Percentiles rank a stretch among this genome's conserved stretches.
Evolutionary conservation across 768 basidiomycete species (phyloP).

Genomic region (Lanmaoa pseudosensibilis): DNA sequence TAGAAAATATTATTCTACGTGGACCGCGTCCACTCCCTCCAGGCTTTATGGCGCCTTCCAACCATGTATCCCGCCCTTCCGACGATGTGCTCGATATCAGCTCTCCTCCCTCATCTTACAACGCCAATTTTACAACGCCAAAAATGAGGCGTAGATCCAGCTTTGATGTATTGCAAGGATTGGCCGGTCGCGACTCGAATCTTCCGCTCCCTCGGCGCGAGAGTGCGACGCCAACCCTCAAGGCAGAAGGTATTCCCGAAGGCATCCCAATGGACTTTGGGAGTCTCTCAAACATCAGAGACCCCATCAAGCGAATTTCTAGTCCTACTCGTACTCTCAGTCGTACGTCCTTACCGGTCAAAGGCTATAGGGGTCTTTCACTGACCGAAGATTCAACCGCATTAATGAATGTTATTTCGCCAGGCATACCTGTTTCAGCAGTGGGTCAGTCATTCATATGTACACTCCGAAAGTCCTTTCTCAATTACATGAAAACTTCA

Average conservation of each 20-base stretch:
- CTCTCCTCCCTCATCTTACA: slow-evolving; percentile 34
- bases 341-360: slow-evolving; percentile 52
- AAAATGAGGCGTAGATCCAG: slow-evolving; percentile 65
- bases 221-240: slow-evolving; percentile 34
- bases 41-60: slow-evolving; percentile 40
- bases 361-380: slow-evolving; percentile 23
- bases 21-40: slow-evolving; percentile 61
- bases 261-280: slow-evolving; percentile 67
- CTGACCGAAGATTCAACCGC: slow-evolving; percentile 19
- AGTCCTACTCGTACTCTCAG: slow-evolving; percentile 80
- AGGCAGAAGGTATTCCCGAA: slow-evolving; percentile 64
- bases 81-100: slow-evolving; percentile 36
- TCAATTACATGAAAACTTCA: slow-evolving; percentile 12
- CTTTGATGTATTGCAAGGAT: slow-evolving; percentile 65
- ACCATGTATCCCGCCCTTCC: slow-evolving; percentile 37
- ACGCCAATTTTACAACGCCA: slow-evolving; percentile 36
- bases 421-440: slow-evolving; percentile 75
- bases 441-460: slow-evolving; percentile 56
- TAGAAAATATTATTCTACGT: slow-evolving; percentile 68
- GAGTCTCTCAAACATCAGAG: slow-evolving; percentile 38
- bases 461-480: slow-evolving; percentile 8
- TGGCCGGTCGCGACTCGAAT: slow-evolving; percentile 76
- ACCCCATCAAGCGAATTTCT: slow-evolving; percentile 49
- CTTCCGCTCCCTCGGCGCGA: slow-evolving; percentile 69
- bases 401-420: slow-evolving; percentile 27